Evolutionary conservation across 2,329 filamentous ascomycete genomes (phyloP), one percentile per base, ranked within the genome.

Genomic region (Diaporthe sp.): DNA sequence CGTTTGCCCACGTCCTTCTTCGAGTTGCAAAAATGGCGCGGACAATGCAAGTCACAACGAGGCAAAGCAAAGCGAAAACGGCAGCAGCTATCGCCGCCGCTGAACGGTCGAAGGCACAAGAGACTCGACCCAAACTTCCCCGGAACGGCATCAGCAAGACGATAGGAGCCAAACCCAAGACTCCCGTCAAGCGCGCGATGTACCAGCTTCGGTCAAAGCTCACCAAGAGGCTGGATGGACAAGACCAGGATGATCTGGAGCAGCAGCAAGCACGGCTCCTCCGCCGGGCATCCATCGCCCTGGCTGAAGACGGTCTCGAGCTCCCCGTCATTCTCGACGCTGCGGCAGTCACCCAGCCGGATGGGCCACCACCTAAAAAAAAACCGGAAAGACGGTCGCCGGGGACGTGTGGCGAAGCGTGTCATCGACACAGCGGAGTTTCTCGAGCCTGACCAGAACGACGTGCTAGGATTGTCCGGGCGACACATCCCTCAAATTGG

Each of bases 271-370:
- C 42, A 25, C 61, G 22, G 28, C 42, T 67, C 22, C 61, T 67
- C 61, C 61, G 61, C 15, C 61, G 61, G 12, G 42, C 61, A 25
- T 67, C 42, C 12, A 35, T 67, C 13, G 61, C 42, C 13, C 47
- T 67, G 28, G 61, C 61, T 9, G 61, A 33, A n/a, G 30, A 67
- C 28, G 61, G 42, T 3, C 45, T 67, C 30, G 61, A 47, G 9
- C 61, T 67, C 40, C 61, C 61, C 6, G 61, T 50, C 8, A n/a
- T 67, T 33, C 61, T 67, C 30, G 61, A 67, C 45, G 13, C 47
- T 13, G 61, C 42, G 22, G 45, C 60, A 9, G 30, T 25, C 45
- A 35, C 22, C 19, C 13, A 50, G 4, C 30, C 61, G 3, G 22
- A 67, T 22, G 10, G 2, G 47, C 15, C 13, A 52, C 12, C 45